A percentile compares a stretch with the other conserved stretches of the same genome.
These are phyloP conservation scores for Neurospora sp. DNA, from an alignment of 2,329 filamentous ascomycete species.

Conservation along the genomic window DNA sequence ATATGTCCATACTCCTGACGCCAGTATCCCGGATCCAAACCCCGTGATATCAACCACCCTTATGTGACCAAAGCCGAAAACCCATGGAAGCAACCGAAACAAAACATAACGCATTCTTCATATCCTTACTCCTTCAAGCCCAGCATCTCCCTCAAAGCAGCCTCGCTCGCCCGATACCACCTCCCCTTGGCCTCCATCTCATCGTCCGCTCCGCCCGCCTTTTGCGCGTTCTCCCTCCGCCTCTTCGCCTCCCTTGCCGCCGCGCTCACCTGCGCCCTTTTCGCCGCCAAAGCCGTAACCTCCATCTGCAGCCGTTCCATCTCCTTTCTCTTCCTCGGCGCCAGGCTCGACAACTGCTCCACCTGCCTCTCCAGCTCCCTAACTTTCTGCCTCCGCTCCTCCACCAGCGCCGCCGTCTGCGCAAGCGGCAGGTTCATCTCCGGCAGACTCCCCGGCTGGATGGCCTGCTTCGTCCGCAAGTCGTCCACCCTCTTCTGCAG, in stretches of 20 bases:
- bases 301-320: slow-evolving; percentile 58
- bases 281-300: slow-evolving; percentile 56
- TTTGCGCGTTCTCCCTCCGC: slow-evolving; percentile 53
- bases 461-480: slow-evolving; percentile 32
- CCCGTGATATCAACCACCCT: background rate
- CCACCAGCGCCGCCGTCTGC: slow-evolving; percentile 45
- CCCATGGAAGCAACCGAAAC: background rate
- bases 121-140: slow-evolving; percentile 35
- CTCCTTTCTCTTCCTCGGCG: slow-evolving; percentile 57
- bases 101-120: background rate
- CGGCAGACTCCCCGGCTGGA: slow-evolving; percentile 18
- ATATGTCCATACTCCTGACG: background rate
- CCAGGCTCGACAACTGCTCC: slow-evolving; percentile 49
- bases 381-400: slow-evolving; percentile 38
- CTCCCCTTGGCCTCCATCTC: slow-evolving; percentile 66
- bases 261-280: slow-evolving; percentile 52
- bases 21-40: background rate
- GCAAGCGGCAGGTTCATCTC: slow-evolving; percentile 46
- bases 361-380: slow-evolving; percentile 53
- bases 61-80: background rate
- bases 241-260: slow-evolving; percentile 62
- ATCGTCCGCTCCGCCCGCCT: slow-evolving; percentile 50
- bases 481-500: slow-evolving; percentile 38
- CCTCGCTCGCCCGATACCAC: slow-evolving; percentile 65
- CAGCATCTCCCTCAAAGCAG: slow-evolving; percentile 51